A percentile compares a stretch with the other conserved stretches of the same genome.
Evolutionary conservation across 345 rosid genomes (phyloP).

Genomic region (Arabidopsis suecica): DNA sequence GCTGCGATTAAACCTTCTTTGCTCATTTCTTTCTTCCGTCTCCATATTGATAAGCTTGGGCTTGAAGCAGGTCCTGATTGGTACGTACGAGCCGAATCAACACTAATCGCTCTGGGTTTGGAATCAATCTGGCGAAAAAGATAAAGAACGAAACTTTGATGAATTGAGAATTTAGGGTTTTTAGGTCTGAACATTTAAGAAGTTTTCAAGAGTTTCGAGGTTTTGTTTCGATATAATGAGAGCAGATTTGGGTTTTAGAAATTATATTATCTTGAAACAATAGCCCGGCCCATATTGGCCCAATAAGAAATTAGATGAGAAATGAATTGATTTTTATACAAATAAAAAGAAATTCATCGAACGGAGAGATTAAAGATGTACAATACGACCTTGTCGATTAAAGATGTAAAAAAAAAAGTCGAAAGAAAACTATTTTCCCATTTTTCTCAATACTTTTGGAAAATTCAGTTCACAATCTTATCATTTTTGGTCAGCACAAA

Average conservation of each 20-base stretch:
- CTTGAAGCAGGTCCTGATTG: conserved; percentile 58
- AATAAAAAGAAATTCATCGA: too few relatives aligned
- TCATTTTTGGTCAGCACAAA: background rate
- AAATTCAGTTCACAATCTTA: background rate
- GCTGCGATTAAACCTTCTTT: conserved; percentile 86
- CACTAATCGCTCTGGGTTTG: background rate
- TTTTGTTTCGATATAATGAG: background rate
- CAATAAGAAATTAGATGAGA: background rate
- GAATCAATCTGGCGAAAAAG: conserved; percentile 23
- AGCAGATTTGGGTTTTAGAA: background rate
- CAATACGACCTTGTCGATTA: too few relatives aligned
- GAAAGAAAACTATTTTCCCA: too few relatives aligned
- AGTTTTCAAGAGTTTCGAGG: background rate
- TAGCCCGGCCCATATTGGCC: background rate
- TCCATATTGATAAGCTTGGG: conserved; percentile 98
- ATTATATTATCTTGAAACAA: background rate
- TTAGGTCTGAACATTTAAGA: background rate
- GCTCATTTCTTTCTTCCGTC: conserved; percentile 87
- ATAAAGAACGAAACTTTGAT: conserved; percentile 19
- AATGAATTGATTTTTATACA: background rate
- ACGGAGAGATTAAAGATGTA: too few relatives aligned
- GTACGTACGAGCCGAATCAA: conserved; percentile 28
- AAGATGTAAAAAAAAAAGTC: too few relatives aligned
- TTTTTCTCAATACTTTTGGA: background rate
- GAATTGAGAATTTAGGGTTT: conserved; percentile 31